Conservation (phyloP, 164 flowering plant species). For the Vitis rotundifolia region DNA sequence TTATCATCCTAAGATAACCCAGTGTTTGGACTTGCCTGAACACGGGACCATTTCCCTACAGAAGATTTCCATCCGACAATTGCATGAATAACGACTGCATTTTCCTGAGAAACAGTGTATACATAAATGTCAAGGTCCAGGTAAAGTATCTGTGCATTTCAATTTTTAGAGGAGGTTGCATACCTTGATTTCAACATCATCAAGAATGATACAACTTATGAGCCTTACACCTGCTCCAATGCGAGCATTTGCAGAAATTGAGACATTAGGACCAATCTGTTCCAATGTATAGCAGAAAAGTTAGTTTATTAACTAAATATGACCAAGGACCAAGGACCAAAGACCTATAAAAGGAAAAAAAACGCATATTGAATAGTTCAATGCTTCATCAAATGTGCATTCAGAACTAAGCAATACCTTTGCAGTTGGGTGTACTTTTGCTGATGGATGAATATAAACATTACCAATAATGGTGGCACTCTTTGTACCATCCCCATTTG, state of each 20-base stretch:
- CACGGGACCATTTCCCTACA: slow-evolving; percentile 97
- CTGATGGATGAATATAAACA: slow-evolving; percentile 94
- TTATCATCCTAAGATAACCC: too few species aligned
- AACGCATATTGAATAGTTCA: too few species aligned
- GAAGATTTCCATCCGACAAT: slow-evolving; percentile 98
- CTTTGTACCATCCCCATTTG: slow-evolving; percentile 78
- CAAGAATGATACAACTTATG: slow-evolving; percentile 84
- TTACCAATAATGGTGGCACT: slow-evolving; percentile 74
- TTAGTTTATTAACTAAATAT: not conserved
- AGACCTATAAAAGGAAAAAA: too few species aligned
- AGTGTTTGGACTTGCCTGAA: slow-evolving; percentile 57
- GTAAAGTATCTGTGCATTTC: too few species aligned
- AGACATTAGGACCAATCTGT: slow-evolving; percentile 98
- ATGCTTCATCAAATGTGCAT: too few species aligned
- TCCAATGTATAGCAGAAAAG: slow-evolving; percentile 8
- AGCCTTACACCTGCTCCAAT: slow-evolving; percentile 94
- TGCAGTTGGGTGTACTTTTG: slow-evolving; percentile 95
- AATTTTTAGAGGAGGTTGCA: slow-evolving; percentile 1
- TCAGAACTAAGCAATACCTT: slow-evolving; percentile 49
- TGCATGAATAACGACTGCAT: slow-evolving; percentile 83
- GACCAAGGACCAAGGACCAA: too few species aligned
- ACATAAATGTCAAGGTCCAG: slow-evolving; percentile 7
- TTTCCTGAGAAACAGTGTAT: slow-evolving; percentile 57
- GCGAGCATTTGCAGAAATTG: slow-evolving; percentile 97
- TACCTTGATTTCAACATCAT: slow-evolving; percentile 96